phyloP scores from a whole-genome alignment of 176 grass and related monocot genomes.

The Eragrostis nindensis region DNA sequence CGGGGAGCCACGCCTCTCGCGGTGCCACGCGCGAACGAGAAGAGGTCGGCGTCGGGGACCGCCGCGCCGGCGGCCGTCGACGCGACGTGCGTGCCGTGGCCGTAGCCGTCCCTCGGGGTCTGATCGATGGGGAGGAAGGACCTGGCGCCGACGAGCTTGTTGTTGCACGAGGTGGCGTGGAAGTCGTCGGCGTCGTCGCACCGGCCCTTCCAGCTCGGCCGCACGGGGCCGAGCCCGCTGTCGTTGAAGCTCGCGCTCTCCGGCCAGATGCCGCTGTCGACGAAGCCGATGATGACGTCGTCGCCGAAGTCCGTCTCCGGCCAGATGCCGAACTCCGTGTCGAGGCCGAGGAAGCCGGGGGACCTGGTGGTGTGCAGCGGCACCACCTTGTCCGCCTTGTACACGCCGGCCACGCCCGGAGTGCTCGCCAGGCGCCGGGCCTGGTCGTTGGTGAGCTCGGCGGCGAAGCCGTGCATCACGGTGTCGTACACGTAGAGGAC shows the following conservation, averaged over 20 bases:
- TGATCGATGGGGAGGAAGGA: neutral
- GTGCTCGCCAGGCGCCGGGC: constrained; percentile 6
- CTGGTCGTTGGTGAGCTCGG: constrained; percentile 20
- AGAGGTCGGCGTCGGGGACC: neutral
- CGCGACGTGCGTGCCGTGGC: constrained; percentile 49
- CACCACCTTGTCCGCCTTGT: neutral
- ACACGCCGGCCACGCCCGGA: constrained; percentile 40
- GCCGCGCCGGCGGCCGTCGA: constrained; percentile 29
- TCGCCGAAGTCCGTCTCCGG: constrained; percentile 43
- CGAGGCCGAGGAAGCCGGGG: constrained; percentile 48
- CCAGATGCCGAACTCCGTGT: constrained; percentile 26
- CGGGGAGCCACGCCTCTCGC: constrained; percentile 34
- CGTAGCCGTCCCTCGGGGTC: neutral
- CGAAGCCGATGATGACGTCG: constrained; percentile 47
- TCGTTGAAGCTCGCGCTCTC: constrained; percentile 53
- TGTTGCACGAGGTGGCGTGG: constrained; percentile 44
- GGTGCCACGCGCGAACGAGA: neutral
- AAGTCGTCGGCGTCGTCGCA: constrained; percentile 36
- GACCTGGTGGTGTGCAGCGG: constrained; percentile 44
- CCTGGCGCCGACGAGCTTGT: constrained; percentile 47
- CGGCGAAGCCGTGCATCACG: constrained; percentile 45
- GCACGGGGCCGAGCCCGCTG: constrained; percentile 25
- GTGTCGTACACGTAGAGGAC: constrained; percentile 40
- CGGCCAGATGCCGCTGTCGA: constrained; percentile 50
- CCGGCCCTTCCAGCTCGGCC: constrained; percentile 27